Conservation (phyloP, 1,284 basidiomycete genomes). For the Sphaerobolus stellatus region DNA sequence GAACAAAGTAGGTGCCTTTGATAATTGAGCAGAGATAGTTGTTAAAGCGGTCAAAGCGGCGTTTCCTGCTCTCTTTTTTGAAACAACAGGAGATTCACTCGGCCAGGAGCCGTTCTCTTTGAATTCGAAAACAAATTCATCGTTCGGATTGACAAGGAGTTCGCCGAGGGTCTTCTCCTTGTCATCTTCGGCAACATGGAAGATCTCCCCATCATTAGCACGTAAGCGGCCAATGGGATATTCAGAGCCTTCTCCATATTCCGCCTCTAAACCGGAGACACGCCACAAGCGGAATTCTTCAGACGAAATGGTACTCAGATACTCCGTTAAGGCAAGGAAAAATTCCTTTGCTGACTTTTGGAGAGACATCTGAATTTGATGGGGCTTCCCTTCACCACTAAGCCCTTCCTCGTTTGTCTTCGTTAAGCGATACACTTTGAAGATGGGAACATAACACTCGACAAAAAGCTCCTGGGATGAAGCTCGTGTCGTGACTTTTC, state of each 20-base stretch:
- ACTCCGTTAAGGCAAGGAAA: conserved; percentile 3
- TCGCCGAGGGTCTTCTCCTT: conserved; percentile 53
- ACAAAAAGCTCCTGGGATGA: conserved; percentile 54
- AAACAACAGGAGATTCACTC: conserved; percentile 1
- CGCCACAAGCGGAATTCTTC: conserved; percentile 13
- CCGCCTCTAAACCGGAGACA: conserved; percentile 13
- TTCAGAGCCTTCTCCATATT: conserved; percentile 22
- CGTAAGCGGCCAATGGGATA: conserved; percentile 14
- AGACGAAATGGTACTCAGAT: too few species aligned
- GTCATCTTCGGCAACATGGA: not conserved
- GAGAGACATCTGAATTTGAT: conserved; percentile 18
- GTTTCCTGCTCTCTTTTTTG: conserved; percentile 3
- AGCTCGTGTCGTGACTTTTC: conserved; percentile 66
- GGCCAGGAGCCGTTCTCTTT: conserved; percentile 51
- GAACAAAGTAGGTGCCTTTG: too few species aligned
- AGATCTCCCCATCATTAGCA: conserved; percentile 1
- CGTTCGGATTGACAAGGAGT: conserved; percentile 54
- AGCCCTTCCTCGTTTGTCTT: conserved; percentile 31
- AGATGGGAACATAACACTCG: conserved; percentile 75
- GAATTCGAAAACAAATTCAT: conserved; percentile 68
- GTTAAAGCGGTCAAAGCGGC: conserved; percentile 6
- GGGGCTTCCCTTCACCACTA: conserved; percentile 32
- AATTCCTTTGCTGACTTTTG: conserved; percentile 11
- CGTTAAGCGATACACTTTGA: conserved; percentile 57
- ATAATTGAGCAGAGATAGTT: conserved; percentile 21